phyloP scores from a whole-genome alignment of 139 green algal genomes.

The Chlamydomonas schloesseri region DNA sequence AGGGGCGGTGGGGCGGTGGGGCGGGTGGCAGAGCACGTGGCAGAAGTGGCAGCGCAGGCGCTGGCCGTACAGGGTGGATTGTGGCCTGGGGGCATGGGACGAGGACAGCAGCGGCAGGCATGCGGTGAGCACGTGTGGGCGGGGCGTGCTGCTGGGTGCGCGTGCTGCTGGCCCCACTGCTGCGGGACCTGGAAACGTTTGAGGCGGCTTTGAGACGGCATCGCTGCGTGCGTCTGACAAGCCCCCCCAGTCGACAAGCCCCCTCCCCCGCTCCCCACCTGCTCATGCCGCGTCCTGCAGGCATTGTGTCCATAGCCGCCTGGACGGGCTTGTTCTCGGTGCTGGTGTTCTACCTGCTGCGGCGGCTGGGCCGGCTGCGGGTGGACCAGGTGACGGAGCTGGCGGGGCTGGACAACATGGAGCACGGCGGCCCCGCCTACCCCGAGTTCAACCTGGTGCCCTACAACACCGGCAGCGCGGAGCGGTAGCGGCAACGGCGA shows the following conservation, averaged over 20 bases:
- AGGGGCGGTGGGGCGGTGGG: not conserved
- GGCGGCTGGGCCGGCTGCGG: constrained; percentile 31
- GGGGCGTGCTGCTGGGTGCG: too few relatives aligned
- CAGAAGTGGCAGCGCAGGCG: too few relatives aligned
- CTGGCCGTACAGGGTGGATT: too few relatives aligned
- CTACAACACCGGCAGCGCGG: constrained; percentile 31
- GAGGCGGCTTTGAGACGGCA: too few relatives aligned
- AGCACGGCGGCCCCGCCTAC: constrained; percentile 66
- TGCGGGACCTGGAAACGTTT: too few relatives aligned
- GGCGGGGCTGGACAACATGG: constrained; percentile 71
- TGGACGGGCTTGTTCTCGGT: constrained; percentile 39
- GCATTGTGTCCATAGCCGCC: constrained; percentile 27
- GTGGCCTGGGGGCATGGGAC: too few relatives aligned
- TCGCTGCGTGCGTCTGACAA: too few relatives aligned
- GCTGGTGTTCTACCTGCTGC: constrained; percentile 43
- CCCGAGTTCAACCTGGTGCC: constrained; percentile 55
- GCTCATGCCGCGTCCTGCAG: not conserved
- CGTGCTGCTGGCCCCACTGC: too few relatives aligned
- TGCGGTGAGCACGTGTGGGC: too few relatives aligned
- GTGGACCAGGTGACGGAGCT: constrained; percentile 65
- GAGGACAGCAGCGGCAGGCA: too few relatives aligned
- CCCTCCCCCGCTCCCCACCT: too few relatives aligned
- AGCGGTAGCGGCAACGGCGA: not conserved
- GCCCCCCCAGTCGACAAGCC: too few relatives aligned
- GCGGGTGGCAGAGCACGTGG: not conserved